A percentile compares a stretch with the other conserved stretches of the same genome.
Conservation (phyloP, 1,284 basidiomycete species). For the Apiotrichum gracile region DNA sequence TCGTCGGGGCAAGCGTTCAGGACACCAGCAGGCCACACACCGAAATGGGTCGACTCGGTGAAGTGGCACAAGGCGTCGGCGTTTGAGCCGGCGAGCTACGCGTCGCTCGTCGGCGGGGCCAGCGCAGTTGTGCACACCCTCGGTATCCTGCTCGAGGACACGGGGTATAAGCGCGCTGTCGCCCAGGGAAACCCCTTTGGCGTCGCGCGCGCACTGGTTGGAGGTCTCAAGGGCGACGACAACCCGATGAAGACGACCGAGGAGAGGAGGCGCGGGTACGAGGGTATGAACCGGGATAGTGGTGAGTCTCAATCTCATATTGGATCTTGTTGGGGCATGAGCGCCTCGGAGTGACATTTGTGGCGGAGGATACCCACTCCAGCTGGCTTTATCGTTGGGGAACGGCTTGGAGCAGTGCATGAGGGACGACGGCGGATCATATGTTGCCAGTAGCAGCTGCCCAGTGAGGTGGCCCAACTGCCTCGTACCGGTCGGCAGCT, state of each 20-base stretch:
- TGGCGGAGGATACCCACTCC: too few relatives aligned
- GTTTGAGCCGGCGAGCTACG: slow-evolving; percentile 67
- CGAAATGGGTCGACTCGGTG: slow-evolving; percentile 73
- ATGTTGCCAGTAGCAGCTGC: too few relatives aligned
- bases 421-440: too few relatives aligned
- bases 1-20: slow-evolving; percentile 78
- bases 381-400: too few relatives aligned
- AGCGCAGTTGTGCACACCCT: slow-evolving; percentile 88
- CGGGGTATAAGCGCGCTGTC: slow-evolving; percentile 71
- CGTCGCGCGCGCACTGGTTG: slow-evolving; percentile 50
- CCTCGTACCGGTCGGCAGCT: too few relatives aligned
- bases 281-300: slow-evolving; percentile 80
- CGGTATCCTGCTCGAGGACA: slow-evolving; percentile 82
- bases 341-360: too few relatives aligned
- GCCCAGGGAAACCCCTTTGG: slow-evolving; percentile 56
- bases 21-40: slow-evolving; percentile 81
- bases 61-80: slow-evolving; percentile 75
- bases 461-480: too few relatives aligned
- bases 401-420: too few relatives aligned
- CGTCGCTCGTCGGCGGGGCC: slow-evolving; percentile 57
- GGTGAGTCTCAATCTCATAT: too few relatives aligned
- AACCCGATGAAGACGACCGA: slow-evolving; percentile 60
- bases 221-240: slow-evolving; percentile 43
- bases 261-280: slow-evolving; percentile 56
- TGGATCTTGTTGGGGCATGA: too few relatives aligned